Base-by-base conservation (phyloP, 2,329 filamentous ascomycete genomes). In the Coniochaeta sp. region DNA sequence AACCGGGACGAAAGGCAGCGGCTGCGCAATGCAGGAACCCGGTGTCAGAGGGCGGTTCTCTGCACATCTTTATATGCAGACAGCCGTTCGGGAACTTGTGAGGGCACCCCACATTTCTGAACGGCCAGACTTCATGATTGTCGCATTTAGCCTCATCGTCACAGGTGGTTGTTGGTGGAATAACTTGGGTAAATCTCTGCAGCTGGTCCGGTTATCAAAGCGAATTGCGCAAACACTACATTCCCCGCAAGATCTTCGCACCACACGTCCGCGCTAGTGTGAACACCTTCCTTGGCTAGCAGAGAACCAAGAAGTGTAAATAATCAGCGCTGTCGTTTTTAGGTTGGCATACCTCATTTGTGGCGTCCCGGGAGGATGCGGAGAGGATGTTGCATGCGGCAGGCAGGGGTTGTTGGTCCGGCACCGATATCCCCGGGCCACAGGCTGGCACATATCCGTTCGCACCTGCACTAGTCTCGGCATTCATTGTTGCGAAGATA, bases 401-500 rank as follows among this genome's bases (percentile, higher is more conserved):
- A 38, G 54, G 31, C 17, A 36, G 54, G 54, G 54, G 26, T 12
- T 24, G 31, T 17, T 57, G 54, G 19, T 36, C 28, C 54, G 54
- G 54, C 54, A 57, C 54, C 54, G 54, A 12, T 16, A 22, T 38
- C 54, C 54, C 54, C 54, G 54, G 7, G 33, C 4, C 54, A 28
- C 47, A 28, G 17, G 47, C 24, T 6, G 24, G 24, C 26, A n/a
- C 43, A 3, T 28, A 16, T 14, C 24, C 22, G 3, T 28, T 17
- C 2, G 14, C 43, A n/a, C 24, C 24, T 52, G 24, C 12, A 31
- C 6, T 52, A 52, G 24, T n/a, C 26, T 52, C 47, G 24, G 47
- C 22, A 52, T 7, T 28, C 24, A 52, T 31, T 38, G 17, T 6
- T 14, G 31, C 54, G n/a, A 57, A 26, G 26, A 64, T 59, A 62